Evolutionary conservation across 306 rosid genomes (phyloP), one percentile per base, ranked within the genome.

Genomic region (Quercus ilex): DNA sequence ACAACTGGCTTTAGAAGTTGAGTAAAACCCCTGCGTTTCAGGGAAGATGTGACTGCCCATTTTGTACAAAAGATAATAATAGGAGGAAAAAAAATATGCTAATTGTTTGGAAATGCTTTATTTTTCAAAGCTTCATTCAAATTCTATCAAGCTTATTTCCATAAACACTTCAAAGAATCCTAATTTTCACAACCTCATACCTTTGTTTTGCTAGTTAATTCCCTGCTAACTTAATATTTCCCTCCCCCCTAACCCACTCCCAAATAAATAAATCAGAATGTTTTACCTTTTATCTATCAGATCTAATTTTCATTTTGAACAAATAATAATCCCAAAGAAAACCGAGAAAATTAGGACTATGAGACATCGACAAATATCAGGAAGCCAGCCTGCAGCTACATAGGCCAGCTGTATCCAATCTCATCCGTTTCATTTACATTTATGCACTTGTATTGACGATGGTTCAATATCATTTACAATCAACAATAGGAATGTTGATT

Each of bases 401-500:
- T 69, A 73, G 57, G 52, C 74, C 75, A 11, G 72, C 77, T 73
- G 70, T 49, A 60, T 76, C 57, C 58, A 30, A 56, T 72, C 80
- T 77, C 41, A 33, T 31, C 56, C 53, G 30, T 55, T 55, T 70
- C 49, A 73, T 18, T 65, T 46, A 55, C 26, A 38, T 7, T 35
- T 41, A 10, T 63, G 71, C 35, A 43, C 14, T 12, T 59, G 51
- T 73, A 78, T 31, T 58, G 83, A 76, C 26, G 83, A 83, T 78
- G 30, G 82, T 76, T 79, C 83, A 51, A 69, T 49, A 75, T 83
- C 89, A 82, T 81, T 73, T 55, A 73, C 67, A 69, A 77, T 67
- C 79, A 85, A 81, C 21, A 80, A 79, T 59, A 68, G 58, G 71
- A 85, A 74, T 77, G 87, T 83, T 49, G 81, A 74, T 41, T 81